Evolutionary conservation across 805 yeast species (phyloP).

Genomic region (Starmerella sp.): DNA sequence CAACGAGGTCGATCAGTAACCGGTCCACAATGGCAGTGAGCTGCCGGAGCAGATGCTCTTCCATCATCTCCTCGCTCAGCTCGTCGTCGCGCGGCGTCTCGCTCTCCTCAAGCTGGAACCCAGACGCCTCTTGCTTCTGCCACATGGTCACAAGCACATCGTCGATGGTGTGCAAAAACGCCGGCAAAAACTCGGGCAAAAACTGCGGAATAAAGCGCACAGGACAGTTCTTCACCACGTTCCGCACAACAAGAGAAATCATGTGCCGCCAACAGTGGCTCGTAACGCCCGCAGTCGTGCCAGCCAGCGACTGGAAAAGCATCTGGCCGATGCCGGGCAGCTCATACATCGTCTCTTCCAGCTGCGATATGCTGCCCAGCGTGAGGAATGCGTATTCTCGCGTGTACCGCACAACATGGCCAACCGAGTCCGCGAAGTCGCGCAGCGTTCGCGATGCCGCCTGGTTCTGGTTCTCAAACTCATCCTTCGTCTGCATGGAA

Average conservation of each 20-base stretch:
- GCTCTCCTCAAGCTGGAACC: conserved; percentile 33
- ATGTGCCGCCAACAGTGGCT: conserved; percentile 96
- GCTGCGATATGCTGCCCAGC: conserved; percentile 74
- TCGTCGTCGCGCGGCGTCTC: conserved; percentile 60
- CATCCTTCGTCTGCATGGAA: conserved; percentile 84
- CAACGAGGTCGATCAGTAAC: conserved; percentile 73
- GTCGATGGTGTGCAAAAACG: conserved; percentile 61
- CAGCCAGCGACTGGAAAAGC: conserved; percentile 79
- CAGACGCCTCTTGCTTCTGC: conserved; percentile 48
- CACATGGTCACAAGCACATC: conserved; percentile 62
- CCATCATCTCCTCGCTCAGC: conserved; percentile 95
- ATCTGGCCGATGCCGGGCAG: conserved; percentile 68
- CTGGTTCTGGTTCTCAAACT: conserved; percentile 85
- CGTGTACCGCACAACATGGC: conserved; percentile 89
- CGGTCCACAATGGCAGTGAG: conserved; percentile 85
- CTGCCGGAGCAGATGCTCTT: conserved; percentile 86
- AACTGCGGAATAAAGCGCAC: conserved; percentile 52
- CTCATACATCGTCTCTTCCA: conserved; percentile 80
- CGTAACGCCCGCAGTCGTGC: conserved; percentile 65
- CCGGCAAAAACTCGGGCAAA: conserved; percentile 69
- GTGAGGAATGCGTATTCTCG: conserved; percentile 91
- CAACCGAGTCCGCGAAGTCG: conserved; percentile 96
- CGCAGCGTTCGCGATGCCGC: conserved; percentile 87
- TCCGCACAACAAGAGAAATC: conserved; percentile 78
- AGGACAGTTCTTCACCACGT: conserved; percentile 84